Evolutionary conservation across 1,284 basidiomycete genomes (phyloP).

Genomic region (Ganoderma lingzhi): DNA sequence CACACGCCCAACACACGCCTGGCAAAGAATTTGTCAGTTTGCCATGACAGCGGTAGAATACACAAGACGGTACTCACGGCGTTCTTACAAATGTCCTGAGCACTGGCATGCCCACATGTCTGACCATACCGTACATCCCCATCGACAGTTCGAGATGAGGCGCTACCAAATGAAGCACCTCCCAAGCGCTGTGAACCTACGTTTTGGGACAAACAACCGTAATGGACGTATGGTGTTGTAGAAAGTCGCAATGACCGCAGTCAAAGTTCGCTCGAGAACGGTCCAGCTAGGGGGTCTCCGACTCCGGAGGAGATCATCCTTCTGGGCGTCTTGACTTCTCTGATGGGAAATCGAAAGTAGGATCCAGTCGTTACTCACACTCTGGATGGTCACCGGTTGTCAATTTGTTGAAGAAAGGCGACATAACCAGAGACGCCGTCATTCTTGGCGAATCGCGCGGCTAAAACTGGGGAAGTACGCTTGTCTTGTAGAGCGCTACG

Average conservation of each 20-base stretch:
- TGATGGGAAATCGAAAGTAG: constrained; percentile 5
- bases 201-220: background rate
- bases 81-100: background rate
- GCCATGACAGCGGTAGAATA: background rate
- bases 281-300: background rate
- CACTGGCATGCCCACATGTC: background rate
- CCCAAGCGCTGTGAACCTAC: background rate
- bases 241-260: background rate
- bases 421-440: constrained; percentile 5
- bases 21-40: background rate
- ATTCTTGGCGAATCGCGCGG: background rate
- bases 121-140: background rate
- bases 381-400: background rate
- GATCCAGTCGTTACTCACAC: background rate
- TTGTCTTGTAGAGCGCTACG: background rate
- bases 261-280: constrained; percentile 11
- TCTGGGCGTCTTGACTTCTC: constrained; percentile 4
- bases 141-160: background rate
- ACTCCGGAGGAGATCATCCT: constrained; percentile 4
- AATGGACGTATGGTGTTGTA: background rate
- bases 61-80: background rate
- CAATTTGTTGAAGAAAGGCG: background rate
- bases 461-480: background rate
- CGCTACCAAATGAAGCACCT: background rate
- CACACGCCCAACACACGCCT: background rate